Conservation (phyloP, 768 basidiomycete species). For the Amanita jacksonii region DNA sequence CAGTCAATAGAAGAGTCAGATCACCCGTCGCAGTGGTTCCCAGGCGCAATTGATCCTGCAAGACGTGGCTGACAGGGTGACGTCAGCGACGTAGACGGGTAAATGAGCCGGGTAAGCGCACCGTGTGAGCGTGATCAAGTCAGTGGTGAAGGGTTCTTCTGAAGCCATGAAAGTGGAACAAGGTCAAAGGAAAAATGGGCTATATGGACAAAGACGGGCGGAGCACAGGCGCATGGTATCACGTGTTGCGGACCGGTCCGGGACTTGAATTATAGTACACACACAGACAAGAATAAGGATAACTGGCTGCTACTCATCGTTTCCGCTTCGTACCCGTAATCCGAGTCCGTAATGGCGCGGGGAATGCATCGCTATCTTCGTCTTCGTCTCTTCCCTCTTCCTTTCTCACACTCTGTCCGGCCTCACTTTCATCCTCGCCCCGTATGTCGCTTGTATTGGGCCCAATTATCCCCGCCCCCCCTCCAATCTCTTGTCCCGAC, state of each 20-base stretch:
- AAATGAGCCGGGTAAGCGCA: constrained; percentile 24
- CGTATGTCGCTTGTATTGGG: constrained; percentile 58
- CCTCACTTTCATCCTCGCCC: constrained; percentile 16
- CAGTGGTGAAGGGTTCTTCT: constrained; percentile 70
- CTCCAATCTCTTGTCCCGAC: constrained; percentile 45
- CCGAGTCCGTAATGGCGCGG: constrained; percentile 60
- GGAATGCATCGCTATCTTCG: constrained; percentile 68
- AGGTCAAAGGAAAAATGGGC: constrained; percentile 9
- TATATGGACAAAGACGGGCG: constrained; percentile 14
- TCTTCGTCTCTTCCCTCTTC: constrained; percentile 39
- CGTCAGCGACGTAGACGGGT: constrained; percentile 4
- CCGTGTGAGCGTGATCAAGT: constrained; percentile 91
- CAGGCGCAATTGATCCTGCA: constrained; percentile 74
- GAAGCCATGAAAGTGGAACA: constrained; percentile 27
- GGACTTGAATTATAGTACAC: neutral
- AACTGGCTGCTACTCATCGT: constrained; percentile 31
- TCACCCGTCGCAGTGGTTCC: constrained; percentile 86
- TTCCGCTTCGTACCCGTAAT: constrained; percentile 58
- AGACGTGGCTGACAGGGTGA: constrained; percentile 58
- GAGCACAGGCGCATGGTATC: constrained; percentile 8
- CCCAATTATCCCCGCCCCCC: constrained; percentile 39
- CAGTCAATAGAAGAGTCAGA: constrained; percentile 87
- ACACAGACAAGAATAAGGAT: constrained; percentile 7
- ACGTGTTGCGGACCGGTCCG: neutral
- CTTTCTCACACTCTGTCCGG: neutral